Evolutionary conservation across 2,329 filamentous ascomycete genomes (phyloP), one percentile per base, ranked within the genome.

Genomic region (Pseudofabraea citricarpa): DNA sequence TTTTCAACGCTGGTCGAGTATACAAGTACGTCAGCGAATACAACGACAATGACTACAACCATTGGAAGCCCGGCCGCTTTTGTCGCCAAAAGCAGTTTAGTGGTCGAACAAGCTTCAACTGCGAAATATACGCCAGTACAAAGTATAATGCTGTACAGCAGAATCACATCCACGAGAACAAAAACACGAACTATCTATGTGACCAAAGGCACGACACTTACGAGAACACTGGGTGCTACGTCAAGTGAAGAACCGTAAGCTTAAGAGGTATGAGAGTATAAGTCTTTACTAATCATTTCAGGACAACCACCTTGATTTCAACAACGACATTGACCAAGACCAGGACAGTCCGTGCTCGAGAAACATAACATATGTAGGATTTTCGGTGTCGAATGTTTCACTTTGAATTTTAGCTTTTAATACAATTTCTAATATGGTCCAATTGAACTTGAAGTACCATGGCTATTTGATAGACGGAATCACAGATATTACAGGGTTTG

Each of bases 1-100:
- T 40, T 56, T 3, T 46, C 44, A 26, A 56, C 51, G 5, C 19
- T 40, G 21, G 37, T 51, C 9, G 33, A 43, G 27, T 45, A 45
- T 23, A 20, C 43, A n/a, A 48, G 36, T 16, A 45, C 43, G 43
- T 43, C 41, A 23, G 21, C 44, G 7, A 50, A 44, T 24, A 22
- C 29, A 16, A 46, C 41, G 2, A 52, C 50, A 4, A 43, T 20
- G 4, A 46, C 39, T 2, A 46, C 47, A 3, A 46, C 38, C n/a
- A 13, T 49, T 16, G 29, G 15, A 19, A 15, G 18, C 9, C 13
- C 24, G 13, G 44, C 37, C 6, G 33, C 41, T 20, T 39, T 33
- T 7, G 36, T n/a, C n/a, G n/a, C n/a, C n/a, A n/a, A n/a, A n/a
- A n/a, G n/a, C n/a, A n/a, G n/a, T n/a, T n/a, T n/a, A n/a, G n/a